A percentile compares a stretch with the other conserved stretches of the same genome.
phyloP scores from a whole-genome alignment of 768 basidiomycete species.

The Leccinum boreale region DNA sequence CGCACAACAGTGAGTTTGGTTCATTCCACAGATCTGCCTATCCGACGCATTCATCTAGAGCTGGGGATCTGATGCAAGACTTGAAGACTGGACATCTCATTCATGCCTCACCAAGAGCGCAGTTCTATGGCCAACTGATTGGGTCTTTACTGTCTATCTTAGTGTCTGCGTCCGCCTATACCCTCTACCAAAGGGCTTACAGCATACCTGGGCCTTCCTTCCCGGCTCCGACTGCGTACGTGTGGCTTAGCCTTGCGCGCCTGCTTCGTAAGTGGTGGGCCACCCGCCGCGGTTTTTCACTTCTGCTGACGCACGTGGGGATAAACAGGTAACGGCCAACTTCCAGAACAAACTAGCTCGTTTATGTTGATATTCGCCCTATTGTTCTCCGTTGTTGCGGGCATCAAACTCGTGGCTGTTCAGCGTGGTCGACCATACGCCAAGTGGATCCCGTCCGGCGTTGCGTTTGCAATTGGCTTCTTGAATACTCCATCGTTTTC shows the following conservation, averaged over 20 bases:
- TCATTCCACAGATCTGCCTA: neutral
- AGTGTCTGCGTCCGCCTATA: slow-evolving; percentile 85
- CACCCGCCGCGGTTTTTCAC: neutral
- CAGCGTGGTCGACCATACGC: slow-evolving; percentile 49
- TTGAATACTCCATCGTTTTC: slow-evolving; percentile 95
- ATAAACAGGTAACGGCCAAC: slow-evolving; percentile 67
- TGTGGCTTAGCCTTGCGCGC: slow-evolving; percentile 82
- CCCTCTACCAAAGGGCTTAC: slow-evolving; percentile 84
- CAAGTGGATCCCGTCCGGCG: slow-evolving; percentile 87
- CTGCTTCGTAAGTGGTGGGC: slow-evolving; percentile 56
- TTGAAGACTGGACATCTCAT: slow-evolving; percentile 95
- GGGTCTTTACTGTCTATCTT: slow-evolving; percentile 86
- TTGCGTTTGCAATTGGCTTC: slow-evolving; percentile 95
- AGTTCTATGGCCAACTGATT: slow-evolving; percentile 91
- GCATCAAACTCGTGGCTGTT: slow-evolving; percentile 59
- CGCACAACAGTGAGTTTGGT: slow-evolving; percentile 71
- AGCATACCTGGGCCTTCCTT: slow-evolving; percentile 91
- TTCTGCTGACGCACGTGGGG: slow-evolving; percentile 6
- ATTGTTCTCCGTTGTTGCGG: slow-evolving; percentile 66
- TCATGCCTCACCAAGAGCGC: slow-evolving; percentile 86
- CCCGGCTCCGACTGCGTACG: slow-evolving; percentile 91
- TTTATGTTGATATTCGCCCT: slow-evolving; percentile 83
- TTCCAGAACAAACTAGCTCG: slow-evolving; percentile 67
- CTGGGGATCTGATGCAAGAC: slow-evolving; percentile 98
- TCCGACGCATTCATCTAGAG: slow-evolving; percentile 42